Conservation (phyloP, 2,329 filamentous ascomycete genomes). For the Cytospora chrysosperma region DNA sequence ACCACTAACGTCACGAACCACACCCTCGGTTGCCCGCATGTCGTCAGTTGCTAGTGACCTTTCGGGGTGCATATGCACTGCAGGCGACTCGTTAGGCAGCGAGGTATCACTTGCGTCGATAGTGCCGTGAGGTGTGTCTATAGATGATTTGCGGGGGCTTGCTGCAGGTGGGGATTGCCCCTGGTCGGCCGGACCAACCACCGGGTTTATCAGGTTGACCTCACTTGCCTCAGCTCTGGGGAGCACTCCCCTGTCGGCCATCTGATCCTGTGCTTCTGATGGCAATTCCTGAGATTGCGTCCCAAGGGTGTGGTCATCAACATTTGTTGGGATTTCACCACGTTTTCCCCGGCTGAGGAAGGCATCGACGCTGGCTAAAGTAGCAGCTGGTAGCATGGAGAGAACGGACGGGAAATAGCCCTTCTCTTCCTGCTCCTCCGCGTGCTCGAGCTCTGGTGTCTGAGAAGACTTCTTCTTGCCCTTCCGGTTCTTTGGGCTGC, state of each 20-base stretch:
- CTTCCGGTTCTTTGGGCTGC: not conserved
- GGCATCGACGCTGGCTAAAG: slow-evolving; percentile 26
- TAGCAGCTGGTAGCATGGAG: slow-evolving; percentile 26
- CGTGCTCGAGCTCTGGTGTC: not conserved
- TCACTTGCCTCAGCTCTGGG: slow-evolving; percentile 12
- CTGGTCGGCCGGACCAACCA: not conserved
- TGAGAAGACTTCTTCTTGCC: not conserved
- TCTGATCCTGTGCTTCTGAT: not conserved
- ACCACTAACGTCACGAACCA: not conserved
- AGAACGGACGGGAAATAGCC: slow-evolving; percentile 27
- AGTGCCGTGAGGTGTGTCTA: slow-evolving; percentile 28
- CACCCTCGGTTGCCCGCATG: slow-evolving; percentile 7
- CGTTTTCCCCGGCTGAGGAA: slow-evolving; percentile 27
- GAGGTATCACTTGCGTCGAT: slow-evolving; percentile 30
- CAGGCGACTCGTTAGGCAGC: slow-evolving; percentile 27
- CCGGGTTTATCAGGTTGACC: not conserved
- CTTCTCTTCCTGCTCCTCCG: slow-evolving; percentile 1
- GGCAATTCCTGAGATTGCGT: not conserved
- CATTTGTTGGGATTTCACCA: not conserved
- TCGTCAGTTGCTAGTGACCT: not conserved
- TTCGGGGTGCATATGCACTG: slow-evolving; percentile 20
- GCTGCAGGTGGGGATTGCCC: not conserved
- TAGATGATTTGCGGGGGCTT: slow-evolving; percentile 28
- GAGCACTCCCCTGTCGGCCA: not conserved
- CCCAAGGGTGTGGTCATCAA: not conserved